These are phyloP conservation scores for Leccinum barrowsii DNA, from an alignment of 768 basidiomycete species.

Conservation along the genomic window DNA sequence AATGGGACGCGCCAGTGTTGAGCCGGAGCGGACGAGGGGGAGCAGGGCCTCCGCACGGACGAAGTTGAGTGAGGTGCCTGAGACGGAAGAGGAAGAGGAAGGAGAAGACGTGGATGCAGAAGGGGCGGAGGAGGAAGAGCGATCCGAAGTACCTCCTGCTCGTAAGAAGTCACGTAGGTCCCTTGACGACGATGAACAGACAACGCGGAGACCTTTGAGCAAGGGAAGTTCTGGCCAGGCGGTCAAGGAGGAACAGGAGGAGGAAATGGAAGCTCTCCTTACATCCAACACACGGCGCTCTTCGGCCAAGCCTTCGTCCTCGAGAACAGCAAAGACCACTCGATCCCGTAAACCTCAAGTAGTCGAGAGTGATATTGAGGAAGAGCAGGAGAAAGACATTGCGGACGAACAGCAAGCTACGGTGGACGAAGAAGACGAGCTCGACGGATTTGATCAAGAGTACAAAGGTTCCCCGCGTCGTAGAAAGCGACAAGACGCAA, in stretches of 20 bases:
- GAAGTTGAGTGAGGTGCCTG: constrained; percentile 46
- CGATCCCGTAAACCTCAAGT: constrained; percentile 14
- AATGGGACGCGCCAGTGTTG: background rate
- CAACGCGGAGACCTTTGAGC: constrained; percentile 9
- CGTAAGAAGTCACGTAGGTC: constrained; percentile 55
- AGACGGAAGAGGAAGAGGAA: constrained; percentile 40
- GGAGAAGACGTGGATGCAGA: background rate
- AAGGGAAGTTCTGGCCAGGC: constrained; percentile 3
- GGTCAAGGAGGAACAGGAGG: constrained; percentile 6
- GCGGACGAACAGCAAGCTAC: background rate
- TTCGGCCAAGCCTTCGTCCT: constrained; percentile 17
- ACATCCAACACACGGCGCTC: constrained; percentile 11
- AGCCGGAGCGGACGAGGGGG: background rate
- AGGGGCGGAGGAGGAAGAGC: constrained; percentile 34
- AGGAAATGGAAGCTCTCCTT: constrained; percentile 8
- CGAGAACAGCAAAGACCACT: constrained; percentile 7
- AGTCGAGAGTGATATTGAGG: constrained; percentile 24
- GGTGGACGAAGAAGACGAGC: constrained; percentile 13
- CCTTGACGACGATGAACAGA: constrained; percentile 29
- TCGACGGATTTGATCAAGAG: constrained; percentile 25
- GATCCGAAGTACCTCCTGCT: constrained; percentile 43
- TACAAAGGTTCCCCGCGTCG: constrained; percentile 19
- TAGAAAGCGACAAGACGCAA: constrained; percentile 8
- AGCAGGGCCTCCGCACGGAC: background rate
- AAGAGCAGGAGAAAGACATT: constrained; percentile 5